Conservation (phyloP, 129 eudicot genomes). For the sunflower (Helianthus annuus) region HanXRQr2.0-SUNRISE NC_035439.2:88374925-88375424, state of each 20-base stretch:
- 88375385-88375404: neutral
- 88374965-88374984: conserved; percentile 6
- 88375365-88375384: conserved; percentile 11
- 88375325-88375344: conserved; percentile 23
- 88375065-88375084: neutral
- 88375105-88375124: too few relatives aligned
- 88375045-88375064: neutral
- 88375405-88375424: conserved; percentile 17
- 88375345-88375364: conserved; percentile 11
- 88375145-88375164: conserved; percentile 63
- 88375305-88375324: conserved; percentile 46
- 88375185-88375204: conserved; percentile 68
- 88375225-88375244: conserved; percentile 47
- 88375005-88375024: neutral
- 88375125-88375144: neutral
- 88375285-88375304: conserved; percentile 53
- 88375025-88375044: conserved; percentile 11
- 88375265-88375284: conserved; percentile 39
- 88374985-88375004: neutral
- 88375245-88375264: conserved; percentile 53
- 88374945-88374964: neutral
- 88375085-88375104: neutral
- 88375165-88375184: conserved; percentile 64
- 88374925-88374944: conserved; percentile 7
- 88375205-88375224: conserved; percentile 55